A percentile compares a stretch with the other conserved stretches of the same genome.
Evolutionary conservation across 768 basidiomycete species (phyloP).

Genomic region (Termitomyces eurrhizus): DNA sequence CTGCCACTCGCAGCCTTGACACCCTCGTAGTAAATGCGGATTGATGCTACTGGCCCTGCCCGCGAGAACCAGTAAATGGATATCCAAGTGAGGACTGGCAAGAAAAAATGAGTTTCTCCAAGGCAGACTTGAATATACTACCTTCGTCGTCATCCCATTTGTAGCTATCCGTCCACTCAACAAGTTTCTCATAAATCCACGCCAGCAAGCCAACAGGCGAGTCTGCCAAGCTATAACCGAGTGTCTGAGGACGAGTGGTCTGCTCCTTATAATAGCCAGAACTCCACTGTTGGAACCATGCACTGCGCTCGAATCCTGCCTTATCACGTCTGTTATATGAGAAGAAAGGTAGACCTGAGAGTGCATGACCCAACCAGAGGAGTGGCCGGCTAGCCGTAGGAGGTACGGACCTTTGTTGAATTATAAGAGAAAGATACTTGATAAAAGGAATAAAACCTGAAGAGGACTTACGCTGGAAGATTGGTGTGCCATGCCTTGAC

Average conservation of each 20-base stretch:
- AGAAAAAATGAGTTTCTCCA: background rate
- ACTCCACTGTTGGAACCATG: slow-evolving; percentile 25
- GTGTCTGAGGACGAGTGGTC: slow-evolving; percentile 46
- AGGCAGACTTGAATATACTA: slow-evolving; percentile 10
- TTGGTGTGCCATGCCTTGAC: slow-evolving; percentile 55
- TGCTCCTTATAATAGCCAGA: slow-evolving; percentile 39
- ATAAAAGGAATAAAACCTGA: background rate
- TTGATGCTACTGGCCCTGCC: slow-evolving; percentile 52
- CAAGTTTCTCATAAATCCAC: slow-evolving; percentile 32
- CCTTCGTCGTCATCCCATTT: slow-evolving; percentile 58
- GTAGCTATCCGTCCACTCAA: slow-evolving; percentile 34
- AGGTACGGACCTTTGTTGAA: background rate
- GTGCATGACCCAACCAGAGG: background rate
- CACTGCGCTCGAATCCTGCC: slow-evolving; percentile 25
- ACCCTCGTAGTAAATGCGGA: slow-evolving; percentile 57
- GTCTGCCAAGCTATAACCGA: slow-evolving; percentile 53
- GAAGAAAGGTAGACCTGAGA: slow-evolving; percentile 6
- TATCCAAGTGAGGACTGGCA: slow-evolving; percentile 55
- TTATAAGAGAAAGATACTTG: slow-evolving; percentile 8
- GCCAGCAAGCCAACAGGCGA: slow-evolving; percentile 52
- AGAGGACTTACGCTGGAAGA: slow-evolving; percentile 25
- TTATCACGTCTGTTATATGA: slow-evolving; percentile 28
- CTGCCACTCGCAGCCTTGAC: slow-evolving; percentile 15
- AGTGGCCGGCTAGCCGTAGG: background rate
- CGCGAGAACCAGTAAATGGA: slow-evolving; percentile 60